Evolutionary conservation across 176 grass and related monocot genomes (phyloP), one percentile per base, ranked within the genome.

Genomic region (Hordeum vulgare): DNA sequence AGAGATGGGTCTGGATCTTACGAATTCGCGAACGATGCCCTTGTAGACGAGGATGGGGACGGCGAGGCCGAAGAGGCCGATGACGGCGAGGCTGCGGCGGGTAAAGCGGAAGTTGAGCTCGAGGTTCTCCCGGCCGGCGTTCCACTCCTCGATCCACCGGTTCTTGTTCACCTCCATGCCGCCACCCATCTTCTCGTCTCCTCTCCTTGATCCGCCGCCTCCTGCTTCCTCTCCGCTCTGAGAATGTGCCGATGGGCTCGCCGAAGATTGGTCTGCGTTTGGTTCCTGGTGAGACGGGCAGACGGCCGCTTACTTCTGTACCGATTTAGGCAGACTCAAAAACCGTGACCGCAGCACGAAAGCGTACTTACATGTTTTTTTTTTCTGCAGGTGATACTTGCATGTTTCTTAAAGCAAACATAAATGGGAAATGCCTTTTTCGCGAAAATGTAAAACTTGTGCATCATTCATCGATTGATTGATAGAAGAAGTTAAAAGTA

Each of bases 151-250:
- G 85, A 95, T 90, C 85, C 85, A 95, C 71, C 56, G 36, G 90
- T 95, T 95, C 85, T 81, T 92, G 85, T 92, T 85, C 76, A 95
- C 93, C 83, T 92, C 93, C 93, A 95, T 95, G 34, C 93, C 93
- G 86, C 93, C 90, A 4, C 85, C 93, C 93, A 95, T 94, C 76
- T 74, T 49, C 45, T 71, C 68, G 44, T 42, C 66, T 67, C 67
- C 28, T 21, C 84, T 10, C 29, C 66, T 83, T 23, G 41, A 61
- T 75, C 33, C 17, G 10, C 40, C 62, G 42, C 53, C 58, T 21
- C 66, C 88, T 74, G 61, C 24, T 45, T 33, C 37, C 11, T 21
- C 72, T 80, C 42, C 53, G 70, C 28, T 75, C 40, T 49, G 41
- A 53, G 81, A 49, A 75, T 37, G 20, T 34, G 41, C 81, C 44